A percentile compares a stretch with the other conserved stretches of the same genome.
Conservation (phyloP, 2,329 filamentous ascomycete species). For the Talaromyces sp. region DNA sequence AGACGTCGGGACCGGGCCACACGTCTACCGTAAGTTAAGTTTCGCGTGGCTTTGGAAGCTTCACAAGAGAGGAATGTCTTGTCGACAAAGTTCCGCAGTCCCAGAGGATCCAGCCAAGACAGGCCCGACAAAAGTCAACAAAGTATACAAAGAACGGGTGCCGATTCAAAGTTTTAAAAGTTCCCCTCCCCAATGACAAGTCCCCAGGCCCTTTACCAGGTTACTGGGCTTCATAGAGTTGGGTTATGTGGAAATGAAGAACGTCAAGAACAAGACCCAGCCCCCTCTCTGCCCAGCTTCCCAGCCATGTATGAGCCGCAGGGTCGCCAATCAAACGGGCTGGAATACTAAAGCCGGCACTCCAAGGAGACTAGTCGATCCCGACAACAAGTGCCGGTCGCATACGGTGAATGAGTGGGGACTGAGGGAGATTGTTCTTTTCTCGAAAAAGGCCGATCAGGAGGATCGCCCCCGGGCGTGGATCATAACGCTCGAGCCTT, state of each 20-base stretch:
- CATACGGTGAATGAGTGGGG: background rate
- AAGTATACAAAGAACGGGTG: too few species aligned
- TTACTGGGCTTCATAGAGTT: background rate
- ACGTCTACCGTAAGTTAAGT: slow-evolving; percentile 1
- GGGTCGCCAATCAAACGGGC: slow-evolving; percentile 11
- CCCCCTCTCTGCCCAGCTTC: background rate
- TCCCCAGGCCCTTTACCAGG: too few species aligned
- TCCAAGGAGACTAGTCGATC: slow-evolving; percentile 18
- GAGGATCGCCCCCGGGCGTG: slow-evolving; percentile 15
- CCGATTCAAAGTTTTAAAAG: too few species aligned
- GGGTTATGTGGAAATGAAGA: slow-evolving; percentile 16
- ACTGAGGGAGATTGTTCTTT: background rate
- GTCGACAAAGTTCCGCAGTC: slow-evolving; percentile 10
- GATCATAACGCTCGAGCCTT: slow-evolving; percentile 15
- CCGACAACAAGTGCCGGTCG: slow-evolving; percentile 19
- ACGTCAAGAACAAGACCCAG: slow-evolving; percentile 1
- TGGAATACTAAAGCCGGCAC: slow-evolving; percentile 15
- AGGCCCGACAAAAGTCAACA: too few species aligned
- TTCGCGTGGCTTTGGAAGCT: slow-evolving; percentile 2
- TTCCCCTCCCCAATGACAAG: too few species aligned
- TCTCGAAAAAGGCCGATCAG: slow-evolving; percentile 13
- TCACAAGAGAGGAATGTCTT: slow-evolving; percentile 10
- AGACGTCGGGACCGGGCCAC: background rate
- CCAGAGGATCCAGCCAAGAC: background rate
- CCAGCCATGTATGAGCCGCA: background rate